Base-by-base conservation (phyloP, 768 basidiomycete species). In the Pleurotus eryngii region DNA sequence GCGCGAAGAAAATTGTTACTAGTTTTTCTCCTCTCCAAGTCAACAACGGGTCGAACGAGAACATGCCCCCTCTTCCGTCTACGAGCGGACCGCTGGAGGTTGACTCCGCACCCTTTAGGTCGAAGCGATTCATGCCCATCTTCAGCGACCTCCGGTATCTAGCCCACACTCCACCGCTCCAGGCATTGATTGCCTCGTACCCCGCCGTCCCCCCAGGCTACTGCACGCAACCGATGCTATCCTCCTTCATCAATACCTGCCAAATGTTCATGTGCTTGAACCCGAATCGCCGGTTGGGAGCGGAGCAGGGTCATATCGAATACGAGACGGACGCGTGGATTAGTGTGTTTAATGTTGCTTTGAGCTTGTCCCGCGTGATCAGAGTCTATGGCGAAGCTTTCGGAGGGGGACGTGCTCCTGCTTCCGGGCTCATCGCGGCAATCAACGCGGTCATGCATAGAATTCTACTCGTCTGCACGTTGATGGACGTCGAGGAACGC, bases 261-360 rank as follows among this genome's bases (percentile, higher is more conserved):
- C 84, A 88, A 61, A 75, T 98, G 45, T 99, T 98, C 77, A 90
- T 92, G 84, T 92, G 91, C 61, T 81, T 98, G 66, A 95, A 96
- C 66, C 88, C 95, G 2, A 94, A 95, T 70, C 86, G 87, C 63
- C 84, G 96, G 15, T 18, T 54, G 9, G 51, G 39, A 20, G 92
- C 89, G 17, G 84, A 79, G 4, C 80, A 82, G 26, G 87, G 76
- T 51, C 97, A 98, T 63, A 85, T 99, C 64, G 96, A 98, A 70
- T 99, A 91, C 73, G 97, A 99, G 74, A 89, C 90, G 27, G 97
- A 99, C 62, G 89, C 89, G 17, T 97, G 95, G 96, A 92, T 97
- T 60, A 91, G 88, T 64, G 92, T 97, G 12, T 98, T 98, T 72
- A 95, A 95, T 63, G 89, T 98, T 20, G 95, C 94, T 5, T 82